Evolutionary conservation across 228 moss, liverwort and hornwort species (phyloP).

Genomic region (Sphagnum fallax): DNA sequence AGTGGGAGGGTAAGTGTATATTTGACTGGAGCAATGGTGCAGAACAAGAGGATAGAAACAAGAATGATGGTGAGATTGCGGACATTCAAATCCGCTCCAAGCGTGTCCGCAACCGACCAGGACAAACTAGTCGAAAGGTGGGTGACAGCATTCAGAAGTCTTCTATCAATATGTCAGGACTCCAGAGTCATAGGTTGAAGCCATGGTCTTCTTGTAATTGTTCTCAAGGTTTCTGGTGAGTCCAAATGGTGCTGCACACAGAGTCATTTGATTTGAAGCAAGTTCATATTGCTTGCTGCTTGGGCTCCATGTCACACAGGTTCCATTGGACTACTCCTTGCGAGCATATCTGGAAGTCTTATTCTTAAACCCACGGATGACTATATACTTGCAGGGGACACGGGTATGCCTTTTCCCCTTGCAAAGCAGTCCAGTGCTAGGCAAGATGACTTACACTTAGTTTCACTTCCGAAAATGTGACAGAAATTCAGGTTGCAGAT

Average conservation of each 20-base stretch:
- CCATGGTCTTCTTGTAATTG: no score
- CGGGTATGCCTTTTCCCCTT: slow-evolving; percentile 24
- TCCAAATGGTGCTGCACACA: no score
- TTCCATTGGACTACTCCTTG: slow-evolving; percentile 77
- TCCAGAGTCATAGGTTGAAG: no score
- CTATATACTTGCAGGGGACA: slow-evolving; percentile 59
- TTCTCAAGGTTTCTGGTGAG: no score
- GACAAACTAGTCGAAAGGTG: slow-evolving; percentile 72
- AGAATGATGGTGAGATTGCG: slow-evolving; percentile 4
- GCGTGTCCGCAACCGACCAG: slow-evolving; percentile 63
- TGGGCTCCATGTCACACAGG: slow-evolving; percentile 21
- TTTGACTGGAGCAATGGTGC: slow-evolving; percentile 32
- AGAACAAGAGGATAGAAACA: background rate
- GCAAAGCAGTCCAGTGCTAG: no score
- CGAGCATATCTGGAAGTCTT: slow-evolving; percentile 76
- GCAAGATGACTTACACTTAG: no score
- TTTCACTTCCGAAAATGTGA: no score
- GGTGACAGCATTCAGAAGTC: background rate
- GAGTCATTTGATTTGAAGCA: no score
- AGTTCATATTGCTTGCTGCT: no score
- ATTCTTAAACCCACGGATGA: slow-evolving; percentile 66
- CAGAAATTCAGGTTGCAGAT: no score
- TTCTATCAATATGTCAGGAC: no score
- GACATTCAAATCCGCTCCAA: slow-evolving; percentile 35
- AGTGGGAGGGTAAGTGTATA: slow-evolving; percentile 60